Percentiles rank a stretch among this genome's conserved stretches.
phyloP scores from a whole-genome alignment of 225 moss, liverwort and hornwort species.

The Rhytidiadelphus loreus region DNA sequence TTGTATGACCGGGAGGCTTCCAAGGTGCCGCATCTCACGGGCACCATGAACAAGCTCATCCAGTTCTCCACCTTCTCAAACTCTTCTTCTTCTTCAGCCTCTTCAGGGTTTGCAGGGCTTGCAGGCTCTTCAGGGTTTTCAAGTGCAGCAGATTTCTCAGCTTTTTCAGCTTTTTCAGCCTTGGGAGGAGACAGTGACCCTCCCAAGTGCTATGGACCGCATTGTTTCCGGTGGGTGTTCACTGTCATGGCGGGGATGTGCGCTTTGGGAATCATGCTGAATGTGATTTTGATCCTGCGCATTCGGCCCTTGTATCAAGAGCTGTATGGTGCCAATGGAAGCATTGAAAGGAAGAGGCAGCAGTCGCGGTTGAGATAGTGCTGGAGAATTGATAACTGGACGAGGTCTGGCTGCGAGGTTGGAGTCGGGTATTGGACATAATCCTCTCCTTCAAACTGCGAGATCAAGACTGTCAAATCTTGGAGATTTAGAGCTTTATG shows the following conservation, averaged over 20 bases:
- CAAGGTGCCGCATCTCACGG: background rate
- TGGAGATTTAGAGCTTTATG: background rate
- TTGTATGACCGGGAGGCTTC: slow-evolving; percentile 65
- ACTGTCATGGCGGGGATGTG: slow-evolving; percentile 50
- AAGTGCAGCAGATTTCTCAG: background rate
- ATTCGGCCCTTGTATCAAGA: slow-evolving; percentile 43
- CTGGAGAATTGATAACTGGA: background rate
- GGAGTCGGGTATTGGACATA: background rate
- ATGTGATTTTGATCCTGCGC: slow-evolving; percentile 28
- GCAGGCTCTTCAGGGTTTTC: background rate
- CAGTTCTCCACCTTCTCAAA: background rate
- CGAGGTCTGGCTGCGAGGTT: background rate
- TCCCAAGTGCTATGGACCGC: slow-evolving; percentile 35
- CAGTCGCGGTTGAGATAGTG: slow-evolving; percentile 2
- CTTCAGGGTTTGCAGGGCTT: background rate
- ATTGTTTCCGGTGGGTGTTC: slow-evolving; percentile 50
- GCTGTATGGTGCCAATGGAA: slow-evolving; percentile 36
- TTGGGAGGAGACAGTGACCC: background rate
- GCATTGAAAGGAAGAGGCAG: slow-evolving; percentile 14
- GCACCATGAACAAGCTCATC: background rate
- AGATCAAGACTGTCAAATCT: background rate
- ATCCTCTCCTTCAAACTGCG: background rate
- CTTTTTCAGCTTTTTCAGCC: background rate
- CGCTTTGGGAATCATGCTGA: slow-evolving; percentile 30
- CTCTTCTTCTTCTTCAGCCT: background rate